Evolutionary conservation across 164 flowering plant genomes (phyloP).

Genomic region (Macadamia integrifolia): DNA sequence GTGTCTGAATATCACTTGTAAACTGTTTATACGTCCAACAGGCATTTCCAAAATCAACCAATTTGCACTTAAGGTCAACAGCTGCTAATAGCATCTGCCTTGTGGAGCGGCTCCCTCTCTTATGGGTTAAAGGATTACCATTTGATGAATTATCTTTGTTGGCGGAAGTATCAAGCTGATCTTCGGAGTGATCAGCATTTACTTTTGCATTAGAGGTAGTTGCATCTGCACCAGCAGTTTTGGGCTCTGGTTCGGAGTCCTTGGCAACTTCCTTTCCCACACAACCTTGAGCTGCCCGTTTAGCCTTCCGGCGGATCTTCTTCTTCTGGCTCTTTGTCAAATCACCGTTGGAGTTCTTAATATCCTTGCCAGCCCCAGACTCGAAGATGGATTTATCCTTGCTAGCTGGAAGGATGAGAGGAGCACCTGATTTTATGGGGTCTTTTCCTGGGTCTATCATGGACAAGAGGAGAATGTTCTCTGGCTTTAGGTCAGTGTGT

Average conservation of each 20-base stretch:
- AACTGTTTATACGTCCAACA: slow-evolving; percentile 93
- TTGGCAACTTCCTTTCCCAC: slow-evolving; percentile 41
- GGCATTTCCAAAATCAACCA: slow-evolving; percentile 96
- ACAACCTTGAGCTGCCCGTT: slow-evolving; percentile 63
- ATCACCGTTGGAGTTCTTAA: slow-evolving; percentile 52
- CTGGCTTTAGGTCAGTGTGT: slow-evolving; percentile 96
- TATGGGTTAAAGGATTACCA: slow-evolving; percentile 13
- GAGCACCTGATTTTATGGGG: slow-evolving; percentile 56
- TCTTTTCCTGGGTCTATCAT: slow-evolving; percentile 82
- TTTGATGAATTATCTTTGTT: slow-evolving; percentile 16
- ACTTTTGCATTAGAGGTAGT: slow-evolving; percentile 16
- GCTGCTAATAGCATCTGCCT: slow-evolving; percentile 63
- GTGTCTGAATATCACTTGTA: slow-evolving; percentile 83
- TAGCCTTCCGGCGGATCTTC: slow-evolving; percentile 70
- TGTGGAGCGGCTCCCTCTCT: slow-evolving; percentile 56
- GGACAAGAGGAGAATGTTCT: slow-evolving; percentile 70
- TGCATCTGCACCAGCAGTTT: slow-evolving; percentile 27
- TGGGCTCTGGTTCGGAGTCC: slow-evolving; percentile 37
- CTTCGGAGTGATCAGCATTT: slow-evolving; percentile 22
- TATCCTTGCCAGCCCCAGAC: slow-evolving; percentile 37
- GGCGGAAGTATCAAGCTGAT: slow-evolving; percentile 23
- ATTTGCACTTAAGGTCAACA: slow-evolving; percentile 66
- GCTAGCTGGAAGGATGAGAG: slow-evolving; percentile 49
- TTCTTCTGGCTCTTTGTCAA: slow-evolving; percentile 72
- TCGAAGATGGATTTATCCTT: slow-evolving; percentile 40